phyloP scores from a whole-genome alignment of 2,329 filamentous ascomycete species.

The Colletotrichum lindemuthianum region DNA sequence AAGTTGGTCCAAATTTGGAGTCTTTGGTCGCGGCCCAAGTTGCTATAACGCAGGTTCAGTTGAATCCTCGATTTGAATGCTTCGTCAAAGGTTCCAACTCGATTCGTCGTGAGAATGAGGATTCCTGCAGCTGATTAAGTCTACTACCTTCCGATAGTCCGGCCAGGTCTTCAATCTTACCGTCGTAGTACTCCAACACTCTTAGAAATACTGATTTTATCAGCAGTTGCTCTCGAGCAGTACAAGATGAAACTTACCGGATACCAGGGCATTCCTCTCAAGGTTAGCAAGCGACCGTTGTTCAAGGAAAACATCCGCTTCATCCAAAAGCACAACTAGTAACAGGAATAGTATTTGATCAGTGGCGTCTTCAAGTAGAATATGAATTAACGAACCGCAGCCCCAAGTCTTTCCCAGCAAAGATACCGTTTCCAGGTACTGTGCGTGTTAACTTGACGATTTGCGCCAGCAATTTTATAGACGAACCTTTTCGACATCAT shows the following conservation, averaged over 20 bases:
- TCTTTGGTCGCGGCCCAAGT: constrained; percentile 31
- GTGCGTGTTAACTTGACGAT: too few relatives aligned
- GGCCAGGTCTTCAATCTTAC: constrained; percentile 14
- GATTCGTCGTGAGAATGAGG: constrained; percentile 48
- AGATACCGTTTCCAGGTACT: constrained; percentile 44
- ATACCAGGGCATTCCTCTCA: constrained; percentile 54
- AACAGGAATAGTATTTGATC: not conserved
- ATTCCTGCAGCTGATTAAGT: constrained; percentile 40
- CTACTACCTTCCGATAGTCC: not conserved
- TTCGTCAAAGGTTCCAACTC: constrained; percentile 48
- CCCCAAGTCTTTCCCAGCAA: constrained; percentile 45
- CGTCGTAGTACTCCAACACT: constrained; percentile 48
- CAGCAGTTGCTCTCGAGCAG: constrained; percentile 30
- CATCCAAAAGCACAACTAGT: constrained; percentile 42
- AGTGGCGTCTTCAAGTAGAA: constrained; percentile 50
- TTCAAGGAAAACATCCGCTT: constrained; percentile 44
- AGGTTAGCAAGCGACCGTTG: constrained; percentile 63
- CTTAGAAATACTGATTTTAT: constrained; percentile 44
- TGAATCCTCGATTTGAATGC: constrained; percentile 50
- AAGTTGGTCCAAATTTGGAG: constrained; percentile 32
- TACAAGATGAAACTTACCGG: constrained; percentile 29
- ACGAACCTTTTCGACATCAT: constrained; percentile 43
- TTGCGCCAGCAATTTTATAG: too few relatives aligned
- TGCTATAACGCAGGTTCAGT: constrained; percentile 46
- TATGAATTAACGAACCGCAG: constrained; percentile 39